These are phyloP conservation scores for Neohortaea acidophila DNA, from an alignment of 495 filamentous ascomycete species.

Conservation along the genomic window DNA sequence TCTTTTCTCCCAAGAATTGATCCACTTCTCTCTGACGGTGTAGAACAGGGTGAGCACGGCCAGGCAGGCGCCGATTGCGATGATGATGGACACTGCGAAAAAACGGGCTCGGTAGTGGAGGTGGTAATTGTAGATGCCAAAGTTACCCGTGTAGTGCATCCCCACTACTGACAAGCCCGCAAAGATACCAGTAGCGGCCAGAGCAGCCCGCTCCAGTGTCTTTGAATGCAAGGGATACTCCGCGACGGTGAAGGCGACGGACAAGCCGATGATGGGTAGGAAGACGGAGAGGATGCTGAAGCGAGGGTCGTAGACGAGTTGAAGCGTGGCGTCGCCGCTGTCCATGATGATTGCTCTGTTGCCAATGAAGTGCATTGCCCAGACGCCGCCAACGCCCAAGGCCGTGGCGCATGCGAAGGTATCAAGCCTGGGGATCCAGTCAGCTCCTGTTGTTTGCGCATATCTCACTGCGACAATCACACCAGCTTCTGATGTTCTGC, in stretches of 20 bases:
- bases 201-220: constrained; percentile 3
- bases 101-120: constrained; percentile 40
- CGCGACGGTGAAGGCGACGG: constrained; percentile 53
- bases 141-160: constrained; percentile 83
- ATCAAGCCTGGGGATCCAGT: constrained; percentile 41
- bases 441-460: background rate
- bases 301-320: constrained; percentile 55
- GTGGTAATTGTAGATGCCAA: constrained; percentile 64
- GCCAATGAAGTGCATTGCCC: constrained; percentile 75
- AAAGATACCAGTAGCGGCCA: constrained; percentile 43
- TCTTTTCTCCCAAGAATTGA: constrained; percentile 61
- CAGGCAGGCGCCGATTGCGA: constrained; percentile 55
- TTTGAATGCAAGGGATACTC: constrained; percentile 16
- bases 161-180: constrained; percentile 62
- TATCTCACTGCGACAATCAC: constrained; percentile 7
- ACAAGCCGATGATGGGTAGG: constrained; percentile 58
- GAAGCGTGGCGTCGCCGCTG: constrained; percentile 41
- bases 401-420: constrained; percentile 53
- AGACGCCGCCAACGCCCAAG: constrained; percentile 75
- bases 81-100: constrained; percentile 53
- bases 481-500: constrained; percentile 21
- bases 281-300: constrained; percentile 70
- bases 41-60: constrained; percentile 63
- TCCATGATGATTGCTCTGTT: constrained; percentile 63
- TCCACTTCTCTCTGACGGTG: constrained; percentile 59